These are phyloP conservation scores for Adansonia madagascariensis DNA, from an alignment of 441 rosid genomes.

Conservation along the genomic window DNA sequence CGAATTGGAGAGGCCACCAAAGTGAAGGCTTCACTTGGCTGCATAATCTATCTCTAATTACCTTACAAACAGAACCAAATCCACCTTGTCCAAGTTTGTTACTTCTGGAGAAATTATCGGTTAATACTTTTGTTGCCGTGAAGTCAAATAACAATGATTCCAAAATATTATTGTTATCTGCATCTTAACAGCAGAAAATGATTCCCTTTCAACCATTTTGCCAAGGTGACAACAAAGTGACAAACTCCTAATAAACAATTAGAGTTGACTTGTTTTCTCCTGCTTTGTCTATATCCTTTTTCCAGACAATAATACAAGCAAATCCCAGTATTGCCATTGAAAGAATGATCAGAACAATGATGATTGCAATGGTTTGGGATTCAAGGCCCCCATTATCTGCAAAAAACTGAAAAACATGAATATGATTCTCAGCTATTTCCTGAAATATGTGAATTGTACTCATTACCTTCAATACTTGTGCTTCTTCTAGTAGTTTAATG, in stretches of 20 bases:
- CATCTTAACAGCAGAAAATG: background rate
- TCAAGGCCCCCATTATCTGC: background rate
- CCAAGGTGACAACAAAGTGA: too few relatives aligned
- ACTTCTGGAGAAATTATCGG: slow-evolving; percentile 41
- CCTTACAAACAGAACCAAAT: slow-evolving; percentile 48
- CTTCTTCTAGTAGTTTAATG: background rate
- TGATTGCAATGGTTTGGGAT: background rate
- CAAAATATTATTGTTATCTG: slow-evolving; percentile 13
- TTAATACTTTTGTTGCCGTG: slow-evolving; percentile 38
- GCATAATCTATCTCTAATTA: background rate
- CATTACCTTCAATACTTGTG: background rate
- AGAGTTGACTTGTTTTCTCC: background rate
- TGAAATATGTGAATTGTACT: background rate
- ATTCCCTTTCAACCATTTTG: background rate
- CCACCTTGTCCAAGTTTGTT: slow-evolving; percentile 60
- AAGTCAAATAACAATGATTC: slow-evolving; percentile 39
- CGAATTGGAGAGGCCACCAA: background rate
- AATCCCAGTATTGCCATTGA: background rate
- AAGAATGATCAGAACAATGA: background rate
- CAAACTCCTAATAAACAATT: background rate
- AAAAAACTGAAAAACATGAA: slow-evolving; percentile 2
- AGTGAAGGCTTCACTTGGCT: background rate
- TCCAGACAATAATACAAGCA: background rate
- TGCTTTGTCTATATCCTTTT: background rate
- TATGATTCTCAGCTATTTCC: background rate